Evolutionary conservation across 805 yeast species (phyloP).

Genomic region (Candida boleticola): DNA sequence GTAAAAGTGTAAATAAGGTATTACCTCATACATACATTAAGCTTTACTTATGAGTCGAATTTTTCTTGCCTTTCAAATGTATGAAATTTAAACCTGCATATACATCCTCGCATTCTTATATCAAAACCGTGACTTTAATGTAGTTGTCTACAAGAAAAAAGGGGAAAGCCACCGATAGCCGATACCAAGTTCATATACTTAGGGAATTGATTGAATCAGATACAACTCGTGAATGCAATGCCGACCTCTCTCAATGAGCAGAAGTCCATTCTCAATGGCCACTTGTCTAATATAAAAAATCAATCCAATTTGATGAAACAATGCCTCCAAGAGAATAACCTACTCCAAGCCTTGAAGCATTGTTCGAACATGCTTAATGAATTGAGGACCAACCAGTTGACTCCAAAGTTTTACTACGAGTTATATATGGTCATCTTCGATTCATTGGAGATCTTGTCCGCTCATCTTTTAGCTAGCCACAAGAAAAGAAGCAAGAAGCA

Average conservation of each 20-base stretch:
- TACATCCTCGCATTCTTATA: too few species aligned
- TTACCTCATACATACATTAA: too few species aligned
- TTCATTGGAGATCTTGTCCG: conserved; percentile 66
- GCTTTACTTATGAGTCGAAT: too few species aligned
- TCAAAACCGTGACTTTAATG: too few species aligned
- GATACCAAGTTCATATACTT: too few species aligned
- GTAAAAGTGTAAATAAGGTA: too few species aligned
- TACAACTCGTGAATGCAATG: too few species aligned
- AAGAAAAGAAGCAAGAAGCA: conserved; percentile 28
- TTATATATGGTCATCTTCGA: conserved; percentile 82
- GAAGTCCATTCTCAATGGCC: conserved; percentile 20
- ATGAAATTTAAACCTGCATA: too few species aligned
- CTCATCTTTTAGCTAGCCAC: conserved; percentile 64
- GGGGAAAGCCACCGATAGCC: too few species aligned
- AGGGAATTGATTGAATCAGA: too few species aligned
- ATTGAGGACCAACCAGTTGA: conserved; percentile 66
- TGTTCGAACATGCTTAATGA: conserved; percentile 81
- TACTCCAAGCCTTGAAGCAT: conserved; percentile 87
- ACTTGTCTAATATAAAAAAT: conserved; percentile 51
- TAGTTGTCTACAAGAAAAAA: too few species aligned
- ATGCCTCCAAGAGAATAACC: conserved; percentile 59
- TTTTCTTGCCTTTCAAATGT: too few species aligned
- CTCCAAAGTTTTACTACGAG: conserved; percentile 93
- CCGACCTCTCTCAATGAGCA: conserved; percentile 10
- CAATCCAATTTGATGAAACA: conserved; percentile 77